Evolutionary conservation across 805 yeast genomes (phyloP), one percentile per base, ranked within the genome.

Genomic region (Nakazawaea pomicola): DNA sequence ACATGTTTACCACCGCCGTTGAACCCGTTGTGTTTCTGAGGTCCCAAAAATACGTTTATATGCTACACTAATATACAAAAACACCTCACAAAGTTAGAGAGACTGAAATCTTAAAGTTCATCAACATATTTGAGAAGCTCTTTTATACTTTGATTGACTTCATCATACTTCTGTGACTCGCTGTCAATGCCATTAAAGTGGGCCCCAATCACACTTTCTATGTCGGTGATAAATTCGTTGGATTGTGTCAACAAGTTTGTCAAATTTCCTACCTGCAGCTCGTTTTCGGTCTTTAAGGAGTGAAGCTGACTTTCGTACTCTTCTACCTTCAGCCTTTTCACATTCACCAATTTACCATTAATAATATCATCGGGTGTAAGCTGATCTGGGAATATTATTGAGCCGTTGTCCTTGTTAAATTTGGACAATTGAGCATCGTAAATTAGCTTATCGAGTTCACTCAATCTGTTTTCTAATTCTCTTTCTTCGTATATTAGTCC

Each of bases 361-460:
- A 55, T 46, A 1, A 60, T 39, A 31, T 58, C 55, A 11, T 38
- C 43, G 0, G 63, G 60, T 14, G 36, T 44, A 34, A 47, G 45
- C 4, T 52, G 40, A 29, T 50, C 43, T 1, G 55, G 36, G 8
- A 44, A 41, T 19, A 50, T 27, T 1, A 49, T 38, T 11, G 41
- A 23, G 3, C 52, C 49, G 4, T 33, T 40, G 18, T 47, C 45
- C 4, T 40, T 21, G 19, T 46, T 40, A 5, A 47, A 42, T 17
- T 34, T 37, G 34, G 45, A 38, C 21, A 15, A 10, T 23, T 45
- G 21, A 10, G 78, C 78, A 10, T 55, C 57, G 23, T 60, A 57
- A 11, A 76, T 64, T 14, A 76, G 56, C 41, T 67, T 70, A 50
- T 76, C 82, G 35, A 76, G 55, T 38, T 66, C 67, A 46, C 74